A percentile compares a stretch with the other conserved stretches of the same genome.
These are phyloP conservation scores for Hygrophorus russula DNA, from an alignment of 768 basidiomycete species.

Conservation along the genomic window DNA sequence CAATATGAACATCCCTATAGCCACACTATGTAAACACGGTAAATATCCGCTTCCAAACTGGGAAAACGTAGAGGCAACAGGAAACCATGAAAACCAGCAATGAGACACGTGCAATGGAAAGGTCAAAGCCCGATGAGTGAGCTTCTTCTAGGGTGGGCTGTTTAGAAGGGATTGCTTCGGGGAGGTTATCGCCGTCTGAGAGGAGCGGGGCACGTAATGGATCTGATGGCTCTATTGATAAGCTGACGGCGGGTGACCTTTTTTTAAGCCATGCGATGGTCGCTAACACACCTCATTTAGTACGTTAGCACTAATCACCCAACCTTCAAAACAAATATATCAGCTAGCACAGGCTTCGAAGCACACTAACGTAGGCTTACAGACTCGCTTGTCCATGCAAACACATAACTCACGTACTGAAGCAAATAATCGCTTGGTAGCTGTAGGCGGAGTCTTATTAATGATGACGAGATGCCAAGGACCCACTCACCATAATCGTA, in stretches of 20 bases:
- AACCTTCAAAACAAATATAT: conserved; percentile 21
- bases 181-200: conserved; percentile 10
- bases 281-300: conserved; percentile 29
- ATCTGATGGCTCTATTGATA: conserved; percentile 14
- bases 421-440: conserved; percentile 42
- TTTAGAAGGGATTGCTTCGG: conserved; percentile 10
- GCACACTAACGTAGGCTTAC: conserved; percentile 24
- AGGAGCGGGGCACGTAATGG: conserved; percentile 20
- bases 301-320: conserved; percentile 20
- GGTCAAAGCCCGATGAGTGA: conserved; percentile 38
- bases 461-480: neutral
- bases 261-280: conserved; percentile 44
- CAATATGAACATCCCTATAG: conserved; percentile 50
- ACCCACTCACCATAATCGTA: conserved; percentile 30
- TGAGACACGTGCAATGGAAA: conserved; percentile 52
- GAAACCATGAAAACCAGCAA: conserved; percentile 41
- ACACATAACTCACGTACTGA: conserved; percentile 51
- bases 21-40: conserved; percentile 65
- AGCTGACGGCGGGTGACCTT: conserved; percentile 19
- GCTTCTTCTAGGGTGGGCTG: neutral
- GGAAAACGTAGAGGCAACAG: conserved; percentile 29
- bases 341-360: neutral
- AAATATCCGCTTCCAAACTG: conserved; percentile 51
- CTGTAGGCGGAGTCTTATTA: conserved; percentile 18
- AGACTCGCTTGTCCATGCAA: conserved; percentile 55